Evolutionary conservation across 2,329 filamentous ascomycete species (phyloP), one percentile per base, ranked within the genome.

Genomic region (Exutisphaerella laricina): DNA sequence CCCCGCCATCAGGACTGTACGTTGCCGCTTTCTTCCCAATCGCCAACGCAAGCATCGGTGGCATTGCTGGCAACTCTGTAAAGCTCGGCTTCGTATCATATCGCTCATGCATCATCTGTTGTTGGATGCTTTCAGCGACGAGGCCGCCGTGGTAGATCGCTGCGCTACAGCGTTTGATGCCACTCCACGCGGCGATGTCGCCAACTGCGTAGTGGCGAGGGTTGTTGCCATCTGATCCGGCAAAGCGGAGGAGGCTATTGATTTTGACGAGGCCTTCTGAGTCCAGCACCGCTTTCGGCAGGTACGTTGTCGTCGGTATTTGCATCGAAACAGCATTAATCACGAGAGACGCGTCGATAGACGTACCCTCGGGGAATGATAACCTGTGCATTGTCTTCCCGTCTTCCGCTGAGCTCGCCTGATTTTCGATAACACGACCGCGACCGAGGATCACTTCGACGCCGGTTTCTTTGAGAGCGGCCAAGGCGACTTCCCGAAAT

Each of bases 151-250:
- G 80, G 58, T 84, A 77, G 75, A 89, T 85, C 23, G 85, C 85
- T 12, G 72, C 77, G 17, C 85, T 85, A 55, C 82, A 86, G 32
- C 85, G 81, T 70, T 88, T 89, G 67, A 90, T 88, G 31, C 84
- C 85, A 0, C 81, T 76, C 85, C 85, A 89, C 35, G 70, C 68
- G 22, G 75, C 76, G 12, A 85, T 68, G 58, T 90, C 85, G 12
- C 85, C 85, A 17, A 78, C 71, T 9, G 80, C 84, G 56, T 82
- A 84, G 61, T 89, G 85, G 20, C 66, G 64, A 0, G 69, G 66
- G 9, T 75, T 64, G 50, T 86, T 82, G 4, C 79, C 71, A 0
- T 77, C 68, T 0, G 66, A 66, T 1, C 66, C 54, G 1, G 71
- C 63, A 60, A 85, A 80, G 52, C 72, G 68, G 5, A 84, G 66